Base-by-base conservation (phyloP, 2,329 filamentous ascomycete species). In the Claviceps cyperi region DNA sequence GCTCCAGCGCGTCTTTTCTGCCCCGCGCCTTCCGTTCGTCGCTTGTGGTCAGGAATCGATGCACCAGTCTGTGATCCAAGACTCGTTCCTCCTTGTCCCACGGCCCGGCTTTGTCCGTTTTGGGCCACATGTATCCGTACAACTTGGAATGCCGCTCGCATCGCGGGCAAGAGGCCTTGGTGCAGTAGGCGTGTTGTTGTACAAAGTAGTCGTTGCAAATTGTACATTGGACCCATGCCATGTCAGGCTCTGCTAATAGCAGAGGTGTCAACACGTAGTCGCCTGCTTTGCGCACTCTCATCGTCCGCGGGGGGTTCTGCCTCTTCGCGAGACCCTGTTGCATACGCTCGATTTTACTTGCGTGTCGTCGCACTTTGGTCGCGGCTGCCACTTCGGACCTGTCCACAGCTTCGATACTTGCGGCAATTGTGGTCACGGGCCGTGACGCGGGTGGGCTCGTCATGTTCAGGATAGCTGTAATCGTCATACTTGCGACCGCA, bases 131-230 rank as follows among this genome's bases (percentile, higher is more conserved):
- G 61, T 86, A 96, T 0, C 94, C 94, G 63, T 97, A 98, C 0
- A 98, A 70, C 69, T 94, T 97, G 15, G 86, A 94, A 62, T 98
- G 92, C 0, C 92, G 80, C 68, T 98, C 92, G 65, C 92, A 98
- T 6, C 92, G 80, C 4, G 88, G 90, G 63, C 92, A 98, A 15
- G 87, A 84, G 46, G 84, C 81, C 48, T 84, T 80, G 1, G 90
- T 96, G 56, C 83, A 83, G 64, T 94, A 96, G 0, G 87, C 88
- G 55, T 97, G 85, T 40, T 80, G 76, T 64, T 97, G 91, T 5
- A 97, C 84, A 62, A 97, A 98, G 52, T 83, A 80, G 1, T 76
- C 76, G 47, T 79, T 77, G 68, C 92, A 98, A 24, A 85, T 88
- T 48, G 81, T 86, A 68, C 92, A 98, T 54, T 88, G 80, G 43